phyloP scores from a whole-genome alignment of 2,329 filamentous ascomycete species.

The Pseudogymnoascus sp. region DNA sequence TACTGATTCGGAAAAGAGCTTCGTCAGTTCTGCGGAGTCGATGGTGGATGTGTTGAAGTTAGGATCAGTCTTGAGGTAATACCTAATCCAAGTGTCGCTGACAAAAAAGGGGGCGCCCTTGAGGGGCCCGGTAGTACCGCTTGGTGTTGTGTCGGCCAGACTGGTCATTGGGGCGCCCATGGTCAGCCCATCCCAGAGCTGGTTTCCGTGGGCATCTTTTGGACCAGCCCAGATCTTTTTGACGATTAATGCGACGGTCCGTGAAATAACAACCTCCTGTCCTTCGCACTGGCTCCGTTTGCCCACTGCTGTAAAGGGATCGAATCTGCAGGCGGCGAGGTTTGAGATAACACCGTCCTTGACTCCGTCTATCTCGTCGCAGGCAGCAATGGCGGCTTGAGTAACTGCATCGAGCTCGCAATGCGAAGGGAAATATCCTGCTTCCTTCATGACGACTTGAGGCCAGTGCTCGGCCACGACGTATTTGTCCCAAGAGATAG shows the following conservation, averaged over 20 bases:
- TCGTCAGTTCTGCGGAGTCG: constrained; percentile 22
- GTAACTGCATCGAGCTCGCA: background rate
- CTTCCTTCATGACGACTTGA: background rate
- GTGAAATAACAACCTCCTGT: background rate
- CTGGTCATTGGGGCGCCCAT: background rate
- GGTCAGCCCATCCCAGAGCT: background rate
- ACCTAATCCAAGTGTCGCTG: background rate
- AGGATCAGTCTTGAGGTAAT: background rate
- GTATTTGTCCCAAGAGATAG: background rate
- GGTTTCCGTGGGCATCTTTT: background rate
- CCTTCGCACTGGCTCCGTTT: background rate
- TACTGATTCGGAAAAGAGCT: constrained; percentile 23
- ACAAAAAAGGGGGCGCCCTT: background rate
- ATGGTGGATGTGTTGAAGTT: constrained; percentile 26
- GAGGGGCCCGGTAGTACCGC: background rate
- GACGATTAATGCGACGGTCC: background rate
- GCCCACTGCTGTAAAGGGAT: background rate
- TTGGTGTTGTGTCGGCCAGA: background rate
- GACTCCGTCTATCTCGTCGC: background rate
- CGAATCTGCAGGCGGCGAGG: background rate
- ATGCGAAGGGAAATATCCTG: background rate
- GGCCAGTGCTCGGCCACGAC: background rate
- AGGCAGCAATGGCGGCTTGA: background rate
- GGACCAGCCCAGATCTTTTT: background rate
- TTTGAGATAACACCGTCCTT: background rate